Percentiles rank a stretch among this genome's conserved stretches.
These are phyloP conservation scores for Isabelozyma rhagii DNA, from an alignment of 805 yeast genomes.

Conservation along the genomic window DNA sequence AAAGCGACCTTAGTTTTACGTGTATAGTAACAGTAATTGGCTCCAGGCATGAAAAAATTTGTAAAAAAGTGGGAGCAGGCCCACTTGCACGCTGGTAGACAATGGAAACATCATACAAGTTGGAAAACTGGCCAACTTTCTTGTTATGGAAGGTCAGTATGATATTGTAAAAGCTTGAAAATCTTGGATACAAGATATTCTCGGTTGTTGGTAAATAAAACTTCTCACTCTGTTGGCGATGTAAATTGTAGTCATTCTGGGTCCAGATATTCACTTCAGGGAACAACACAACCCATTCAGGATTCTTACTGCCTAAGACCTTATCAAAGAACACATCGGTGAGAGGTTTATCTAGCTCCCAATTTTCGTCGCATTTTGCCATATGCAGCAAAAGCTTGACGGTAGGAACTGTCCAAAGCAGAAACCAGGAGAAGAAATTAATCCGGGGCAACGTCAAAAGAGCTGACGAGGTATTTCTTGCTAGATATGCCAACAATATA, in stretches of 20 bases:
- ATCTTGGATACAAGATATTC: constrained; percentile 76
- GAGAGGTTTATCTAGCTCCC: constrained; percentile 48
- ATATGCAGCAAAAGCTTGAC: constrained; percentile 45
- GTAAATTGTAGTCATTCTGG: constrained; percentile 44
- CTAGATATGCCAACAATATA: constrained; percentile 46
- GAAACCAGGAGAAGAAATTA: constrained; percentile 71
- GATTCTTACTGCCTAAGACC: constrained; percentile 32
- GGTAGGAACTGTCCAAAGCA: constrained; percentile 60
- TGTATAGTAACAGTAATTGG: constrained; percentile 44
- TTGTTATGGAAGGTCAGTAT: constrained; percentile 37
- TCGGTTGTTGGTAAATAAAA: constrained; percentile 59
- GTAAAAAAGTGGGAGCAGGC: constrained; percentile 26
- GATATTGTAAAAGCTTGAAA: constrained; percentile 51
- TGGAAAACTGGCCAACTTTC: constrained; percentile 33
- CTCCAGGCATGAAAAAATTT: constrained; percentile 22
- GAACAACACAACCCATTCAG: constrained; percentile 67
- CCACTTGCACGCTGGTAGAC: constrained; percentile 25
- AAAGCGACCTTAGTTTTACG: constrained; percentile 44
- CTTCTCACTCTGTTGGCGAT: constrained; percentile 51
- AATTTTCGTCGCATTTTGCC: constrained; percentile 64
- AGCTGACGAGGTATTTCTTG: constrained; percentile 24
- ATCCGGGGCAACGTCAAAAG: constrained; percentile 37
- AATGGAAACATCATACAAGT: constrained; percentile 57
- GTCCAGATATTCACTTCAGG: constrained; percentile 83
- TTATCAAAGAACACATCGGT: constrained; percentile 32